Percentiles rank a stretch among this genome's conserved stretches.
These are phyloP conservation scores for Immersiella caudata DNA, from an alignment of 495 filamentous ascomycete genomes.

Conservation along the genomic window DNA sequence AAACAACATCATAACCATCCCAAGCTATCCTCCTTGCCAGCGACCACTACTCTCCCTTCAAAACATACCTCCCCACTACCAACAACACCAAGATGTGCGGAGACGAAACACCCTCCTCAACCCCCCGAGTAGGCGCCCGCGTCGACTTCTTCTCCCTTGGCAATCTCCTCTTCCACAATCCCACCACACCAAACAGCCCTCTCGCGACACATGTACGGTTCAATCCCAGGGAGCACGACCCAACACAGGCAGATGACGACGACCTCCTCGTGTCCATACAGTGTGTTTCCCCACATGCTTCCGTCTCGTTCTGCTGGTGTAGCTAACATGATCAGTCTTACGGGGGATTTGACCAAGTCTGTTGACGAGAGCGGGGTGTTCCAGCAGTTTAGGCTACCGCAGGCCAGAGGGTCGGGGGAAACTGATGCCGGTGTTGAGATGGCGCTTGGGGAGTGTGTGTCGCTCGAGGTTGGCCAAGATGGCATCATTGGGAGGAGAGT, in stretches of 20 bases:
- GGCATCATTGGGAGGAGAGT: conserved; percentile 54
- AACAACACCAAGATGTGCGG: conserved; percentile 38
- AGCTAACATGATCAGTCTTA: conserved; percentile 31
- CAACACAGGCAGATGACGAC: conserved; percentile 8
- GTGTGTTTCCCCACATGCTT: conserved; percentile 18
- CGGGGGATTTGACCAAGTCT: conserved; percentile 41
- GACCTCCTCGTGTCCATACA: conserved; percentile 36
- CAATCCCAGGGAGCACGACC: conserved; percentile 9
- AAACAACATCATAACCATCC: too few species aligned
- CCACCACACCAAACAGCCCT: conserved; percentile 26
- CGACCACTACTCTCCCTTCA: not conserved
- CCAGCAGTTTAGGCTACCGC: conserved; percentile 35
- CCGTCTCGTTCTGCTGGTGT: not conserved
- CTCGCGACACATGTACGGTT: conserved; percentile 39
- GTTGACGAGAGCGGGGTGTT: conserved; percentile 40
- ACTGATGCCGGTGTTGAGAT: conserved; percentile 32
- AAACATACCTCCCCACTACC: not conserved
- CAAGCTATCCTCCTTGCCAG: too few species aligned
- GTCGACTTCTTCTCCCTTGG: conserved; percentile 38
- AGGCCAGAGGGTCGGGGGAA: not conserved
- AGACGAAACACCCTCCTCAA: conserved; percentile 26
- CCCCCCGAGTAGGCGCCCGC: conserved; percentile 35
- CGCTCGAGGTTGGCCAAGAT: conserved; percentile 43
- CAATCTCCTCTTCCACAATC: conserved; percentile 39
- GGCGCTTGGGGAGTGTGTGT: conserved; percentile 38